A percentile compares a stretch with the other conserved stretches of the same genome.
Evolutionary conservation across 1,284 basidiomycete genomes (phyloP).

Genomic region (Marasmius oreades): DNA sequence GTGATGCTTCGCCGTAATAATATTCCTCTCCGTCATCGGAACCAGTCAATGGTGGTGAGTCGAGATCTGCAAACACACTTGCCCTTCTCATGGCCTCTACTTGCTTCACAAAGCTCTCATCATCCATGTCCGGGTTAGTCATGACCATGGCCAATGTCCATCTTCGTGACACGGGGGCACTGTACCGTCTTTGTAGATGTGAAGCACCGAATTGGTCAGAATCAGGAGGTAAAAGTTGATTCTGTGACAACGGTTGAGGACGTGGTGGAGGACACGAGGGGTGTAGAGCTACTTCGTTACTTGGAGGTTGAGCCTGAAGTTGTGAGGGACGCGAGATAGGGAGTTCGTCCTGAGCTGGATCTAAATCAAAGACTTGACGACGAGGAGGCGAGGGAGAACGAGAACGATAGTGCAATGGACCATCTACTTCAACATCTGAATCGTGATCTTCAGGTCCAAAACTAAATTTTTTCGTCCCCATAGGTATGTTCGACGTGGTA

Average conservation of each 20-base stretch:
- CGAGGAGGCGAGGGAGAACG: background rate
- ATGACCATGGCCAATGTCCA: constrained; percentile 45
- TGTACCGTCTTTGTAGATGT: background rate
- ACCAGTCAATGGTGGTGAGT: background rate
- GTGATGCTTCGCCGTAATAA: background rate
- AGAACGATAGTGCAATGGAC: background rate
- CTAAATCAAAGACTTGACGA: constrained; percentile 6
- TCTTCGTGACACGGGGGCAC: constrained; percentile 19
- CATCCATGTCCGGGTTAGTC: constrained; percentile 44
- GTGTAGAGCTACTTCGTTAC: background rate
- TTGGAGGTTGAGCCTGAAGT: background rate
- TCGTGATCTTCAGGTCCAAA: constrained; percentile 3
- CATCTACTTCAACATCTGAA: constrained; percentile 4
- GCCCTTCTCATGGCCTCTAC: constrained; percentile 38
- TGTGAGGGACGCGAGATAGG: background rate
- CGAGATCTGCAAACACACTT: constrained; percentile 5
- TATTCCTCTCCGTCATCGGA: constrained; percentile 20
- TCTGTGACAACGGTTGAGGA: background rate
- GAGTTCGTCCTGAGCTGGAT: background rate
- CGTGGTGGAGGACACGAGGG: constrained; percentile 1
- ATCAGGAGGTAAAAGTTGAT: background rate
- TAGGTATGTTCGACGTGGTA: background rate
- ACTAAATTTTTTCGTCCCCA: constrained; percentile 2
- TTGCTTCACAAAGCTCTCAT: constrained; percentile 41
- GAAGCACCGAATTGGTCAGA: background rate